phyloP scores from a whole-genome alignment of 371 early-diverging fungal species.

The Mucor piriformis region DNA sequence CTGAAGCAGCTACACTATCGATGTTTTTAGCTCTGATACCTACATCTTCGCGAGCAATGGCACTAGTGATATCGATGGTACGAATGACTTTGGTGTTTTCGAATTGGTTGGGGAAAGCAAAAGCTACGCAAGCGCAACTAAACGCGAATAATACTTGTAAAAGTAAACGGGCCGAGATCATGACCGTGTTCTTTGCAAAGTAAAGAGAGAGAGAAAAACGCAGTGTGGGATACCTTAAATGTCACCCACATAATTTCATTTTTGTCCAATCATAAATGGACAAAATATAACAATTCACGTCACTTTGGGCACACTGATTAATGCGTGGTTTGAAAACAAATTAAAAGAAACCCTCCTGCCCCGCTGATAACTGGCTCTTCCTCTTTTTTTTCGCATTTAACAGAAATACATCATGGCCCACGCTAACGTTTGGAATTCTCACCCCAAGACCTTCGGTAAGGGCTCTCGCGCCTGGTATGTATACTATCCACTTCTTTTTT shows the following conservation, averaged over 20 bases:
- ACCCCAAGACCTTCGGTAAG: constrained; percentile 96
- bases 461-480: constrained; percentile 96
- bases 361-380: constrained; percentile 6
- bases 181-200: not conserved
- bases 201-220: constrained; percentile 1
- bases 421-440: constrained; percentile 95
- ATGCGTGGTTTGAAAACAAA: not conserved
- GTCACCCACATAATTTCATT: not conserved
- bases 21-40: constrained; percentile 62
- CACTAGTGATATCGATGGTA: constrained; percentile 62
- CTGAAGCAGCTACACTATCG: constrained; percentile 38
- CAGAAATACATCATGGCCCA: constrained; percentile 80
- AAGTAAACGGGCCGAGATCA: constrained; percentile 23
- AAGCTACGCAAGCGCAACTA: constrained; percentile 6
- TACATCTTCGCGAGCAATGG: constrained; percentile 65
- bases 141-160: constrained; percentile 18
- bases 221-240: not conserved
- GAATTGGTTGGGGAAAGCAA: constrained; percentile 45
- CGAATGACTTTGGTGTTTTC: constrained; percentile 67
- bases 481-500: not conserved
- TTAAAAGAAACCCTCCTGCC: constrained; percentile 2
- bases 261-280: constrained; percentile 12
- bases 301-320: not conserved
- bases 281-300: too few relatives aligned
- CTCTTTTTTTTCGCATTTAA: constrained; percentile 26